Evolutionary conservation across 371 early-diverging fungal genomes (phyloP).

Genomic region (Circinella umbellata): DNA sequence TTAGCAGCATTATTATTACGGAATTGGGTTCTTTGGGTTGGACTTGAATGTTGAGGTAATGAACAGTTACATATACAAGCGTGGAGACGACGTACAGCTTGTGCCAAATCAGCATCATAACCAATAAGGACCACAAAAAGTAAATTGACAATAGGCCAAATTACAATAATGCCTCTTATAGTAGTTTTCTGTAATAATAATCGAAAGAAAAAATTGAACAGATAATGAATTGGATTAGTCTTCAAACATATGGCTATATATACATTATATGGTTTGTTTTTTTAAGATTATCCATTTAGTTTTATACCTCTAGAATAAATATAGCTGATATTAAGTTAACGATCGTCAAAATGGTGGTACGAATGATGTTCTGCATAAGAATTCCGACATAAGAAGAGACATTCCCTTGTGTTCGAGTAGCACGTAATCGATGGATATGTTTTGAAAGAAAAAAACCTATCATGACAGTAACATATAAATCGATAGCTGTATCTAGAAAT

Average conservation of each 20-base stretch:
- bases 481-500: constrained; percentile 40
- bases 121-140: constrained; percentile 42
- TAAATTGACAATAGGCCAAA: constrained; percentile 47
- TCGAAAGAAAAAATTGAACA: too few relatives aligned
- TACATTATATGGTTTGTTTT: too few relatives aligned
- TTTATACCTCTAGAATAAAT: constrained; percentile 36
- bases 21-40: background rate
- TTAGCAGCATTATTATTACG: too few relatives aligned
- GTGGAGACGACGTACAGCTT: constrained; percentile 29
- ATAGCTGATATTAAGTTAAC: constrained; percentile 39
- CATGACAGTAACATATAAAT: constrained; percentile 43
- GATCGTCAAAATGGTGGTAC: constrained; percentile 37
- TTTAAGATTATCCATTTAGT: background rate
- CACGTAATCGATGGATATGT: constrained; percentile 35
- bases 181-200: background rate
- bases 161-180: constrained; percentile 27
- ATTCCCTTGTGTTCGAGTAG: constrained; percentile 27
- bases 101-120: constrained; percentile 47
- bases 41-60: background rate
- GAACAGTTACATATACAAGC: background rate
- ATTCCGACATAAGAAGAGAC: constrained; percentile 37
- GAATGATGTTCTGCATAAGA: constrained; percentile 37
- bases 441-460: constrained; percentile 33
- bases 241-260: too few relatives aligned
- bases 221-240: too few relatives aligned